A percentile compares a stretch with the other conserved stretches of the same genome.
These are phyloP conservation scores for Gentiana straminea DNA, from an alignment of 257 asterid genomes.

Conservation along the genomic window DNA sequence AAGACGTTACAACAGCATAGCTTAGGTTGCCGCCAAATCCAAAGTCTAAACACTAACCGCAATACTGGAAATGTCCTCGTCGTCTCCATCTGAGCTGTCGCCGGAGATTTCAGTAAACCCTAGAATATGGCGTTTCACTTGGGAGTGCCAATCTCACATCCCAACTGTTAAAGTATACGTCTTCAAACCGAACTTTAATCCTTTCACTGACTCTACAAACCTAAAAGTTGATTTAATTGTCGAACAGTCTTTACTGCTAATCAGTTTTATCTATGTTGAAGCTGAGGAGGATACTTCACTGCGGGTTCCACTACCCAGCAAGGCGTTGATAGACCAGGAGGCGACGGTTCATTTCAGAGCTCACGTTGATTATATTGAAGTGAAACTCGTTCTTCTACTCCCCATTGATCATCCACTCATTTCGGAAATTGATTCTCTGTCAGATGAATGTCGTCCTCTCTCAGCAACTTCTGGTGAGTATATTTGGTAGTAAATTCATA, in stretches of 20 bases:
- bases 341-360: conserved; percentile 39
- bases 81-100: conserved; percentile 14
- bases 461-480: conserved; percentile 50
- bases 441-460: conserved; percentile 29
- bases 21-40: conserved; percentile 7
- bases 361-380: conserved; percentile 67
- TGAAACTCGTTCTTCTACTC: conserved; percentile 59
- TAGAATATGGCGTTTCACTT: conserved; percentile 21
- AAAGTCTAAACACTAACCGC: background rate
- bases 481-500: background rate
- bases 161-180: conserved; percentile 16
- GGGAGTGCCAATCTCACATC: conserved; percentile 20
- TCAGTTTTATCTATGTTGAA: conserved; percentile 29
- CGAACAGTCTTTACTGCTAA: conserved; percentile 35
- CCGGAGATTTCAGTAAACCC: conserved; percentile 13
- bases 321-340: conserved; percentile 63
- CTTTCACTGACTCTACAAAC: conserved; percentile 35
- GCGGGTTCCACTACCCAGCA: conserved; percentile 51
- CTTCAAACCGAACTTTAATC: conserved; percentile 19
- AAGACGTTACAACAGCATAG: conserved; percentile 12
- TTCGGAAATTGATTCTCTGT: conserved; percentile 36
- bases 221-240: conserved; percentile 31
- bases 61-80: conserved; percentile 30
- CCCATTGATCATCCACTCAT: conserved; percentile 85
- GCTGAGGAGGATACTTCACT: conserved; percentile 23